Evolutionary conservation across 2,329 filamentous ascomycete genomes (phyloP), one percentile per base, ranked within the genome.

Genomic region (Chaetomiaceae sp.): DNA sequence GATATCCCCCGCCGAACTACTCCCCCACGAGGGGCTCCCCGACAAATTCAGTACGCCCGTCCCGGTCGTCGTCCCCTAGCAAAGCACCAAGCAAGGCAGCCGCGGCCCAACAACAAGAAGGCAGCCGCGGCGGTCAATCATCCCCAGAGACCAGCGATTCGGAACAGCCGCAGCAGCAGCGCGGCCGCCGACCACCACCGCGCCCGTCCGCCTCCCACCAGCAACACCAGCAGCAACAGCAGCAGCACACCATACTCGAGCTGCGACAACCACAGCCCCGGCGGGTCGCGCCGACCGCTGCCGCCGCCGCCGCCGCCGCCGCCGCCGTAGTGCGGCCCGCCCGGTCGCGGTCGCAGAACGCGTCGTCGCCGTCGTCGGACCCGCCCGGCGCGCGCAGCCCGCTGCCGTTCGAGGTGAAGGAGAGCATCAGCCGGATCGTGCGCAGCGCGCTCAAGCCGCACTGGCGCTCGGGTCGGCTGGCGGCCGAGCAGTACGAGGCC

Each of bases 351-450:
- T 87, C 68, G 35, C 68, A 68, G 48, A 63, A 65, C 10, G 56
- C 68, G 48, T 59, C 69, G 54, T 66, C 64, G 38, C 56, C 66
- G 15, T 72, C 76, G 22, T 78, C 79, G 58, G 83, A 90, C 36
- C 72, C 73, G 2, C 89, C 86, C n/a, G 85, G 86, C 7, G 76
- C 74, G 2, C 79, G 84, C 27, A 62, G 72, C 36, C 59, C 65
- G 10, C 77, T 95, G 58, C 85, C 90, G 1, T 80, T 88, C 19
- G 83, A 87, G 53, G 85, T 87, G 53, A 98, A 98, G 65, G 83
- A 87, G 56, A 88, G 83, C 60, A 85, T 98, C 54, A 91, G 89
- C 62, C 83, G 83, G 56, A 88, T 97, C 67, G 93, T 97, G 56
- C 86, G 88, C 54, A 73, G 76, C 34, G 88, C 86, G 6, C 72